phyloP scores from a whole-genome alignment of 2,329 filamentous ascomycete species.

The Phoma herbarum region DNA sequence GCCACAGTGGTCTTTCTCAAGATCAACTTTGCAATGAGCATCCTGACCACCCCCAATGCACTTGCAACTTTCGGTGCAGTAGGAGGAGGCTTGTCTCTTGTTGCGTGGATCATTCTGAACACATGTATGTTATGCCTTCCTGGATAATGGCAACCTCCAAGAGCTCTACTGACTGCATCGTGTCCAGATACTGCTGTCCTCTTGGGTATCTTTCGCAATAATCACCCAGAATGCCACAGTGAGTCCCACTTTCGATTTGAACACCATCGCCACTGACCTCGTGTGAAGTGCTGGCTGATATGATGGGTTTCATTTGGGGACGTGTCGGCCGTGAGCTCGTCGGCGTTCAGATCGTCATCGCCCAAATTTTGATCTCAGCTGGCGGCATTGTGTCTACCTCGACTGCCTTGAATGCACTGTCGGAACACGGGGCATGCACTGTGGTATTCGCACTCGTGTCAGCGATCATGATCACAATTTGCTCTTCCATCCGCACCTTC shows the following conservation, averaged over 20 bases:
- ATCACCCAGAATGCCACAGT: conserved; percentile 7
- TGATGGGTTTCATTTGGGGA: conserved; percentile 7
- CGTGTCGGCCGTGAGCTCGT: conserved; percentile 5
- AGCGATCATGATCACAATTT: conserved; percentile 4
- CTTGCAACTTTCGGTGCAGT: conserved; percentile 3
- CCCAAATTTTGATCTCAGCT: conserved; percentile 5
- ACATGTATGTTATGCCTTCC: neutral
- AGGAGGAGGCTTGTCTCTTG: neutral
- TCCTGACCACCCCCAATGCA: conserved; percentile 1
- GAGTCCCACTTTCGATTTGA: neutral
- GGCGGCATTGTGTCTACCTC: conserved; percentile 5
- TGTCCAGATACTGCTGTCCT: neutral
- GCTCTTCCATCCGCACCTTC: conserved; percentile 6
- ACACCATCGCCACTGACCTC: neutral
- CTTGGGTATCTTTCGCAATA: conserved; percentile 1
- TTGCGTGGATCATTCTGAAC: neutral
- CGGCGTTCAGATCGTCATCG: conserved; percentile 1
- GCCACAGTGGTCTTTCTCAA: conserved; percentile 6
- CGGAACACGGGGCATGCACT: conserved; percentile 1
- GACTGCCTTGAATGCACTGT: conserved; percentile 4
- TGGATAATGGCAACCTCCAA: neutral
- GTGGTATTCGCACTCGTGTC: conserved; percentile 4
- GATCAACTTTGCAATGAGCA: conserved; percentile 11
- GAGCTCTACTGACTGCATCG: neutral
- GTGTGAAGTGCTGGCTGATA: conserved; percentile 1